Evolutionary conservation across 495 filamentous ascomycete genomes (phyloP).

Genomic region (Ascodesmis nigricans): DNA sequence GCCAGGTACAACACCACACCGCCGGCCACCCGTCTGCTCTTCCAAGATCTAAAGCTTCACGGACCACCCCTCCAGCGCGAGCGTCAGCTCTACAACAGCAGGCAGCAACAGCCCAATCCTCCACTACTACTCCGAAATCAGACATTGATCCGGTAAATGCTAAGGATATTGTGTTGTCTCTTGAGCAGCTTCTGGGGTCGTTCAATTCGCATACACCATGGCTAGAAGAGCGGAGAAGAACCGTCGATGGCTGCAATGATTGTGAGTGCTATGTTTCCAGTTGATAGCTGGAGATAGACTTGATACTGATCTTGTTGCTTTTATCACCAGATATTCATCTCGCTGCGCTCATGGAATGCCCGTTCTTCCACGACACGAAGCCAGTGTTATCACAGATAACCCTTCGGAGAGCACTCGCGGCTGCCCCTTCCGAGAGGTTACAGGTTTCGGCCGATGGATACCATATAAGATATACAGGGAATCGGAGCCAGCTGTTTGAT

Average conservation of each 20-base stretch:
- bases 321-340: slow-evolving; percentile 22
- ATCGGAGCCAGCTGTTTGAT: slow-evolving; percentile 1
- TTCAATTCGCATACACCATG: slow-evolving; percentile 17
- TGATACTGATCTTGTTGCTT: background rate
- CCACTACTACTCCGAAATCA: slow-evolving; percentile 2
- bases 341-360: slow-evolving; percentile 22
- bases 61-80: background rate
- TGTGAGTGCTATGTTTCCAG: slow-evolving; percentile 14
- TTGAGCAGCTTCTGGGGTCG: slow-evolving; percentile 23
- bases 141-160: slow-evolving; percentile 9
- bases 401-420: slow-evolving; percentile 18
- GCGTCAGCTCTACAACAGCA: slow-evolving; percentile 1
- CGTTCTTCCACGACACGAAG: slow-evolving; percentile 17
- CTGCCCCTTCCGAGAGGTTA: slow-evolving; percentile 8
- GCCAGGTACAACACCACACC: slow-evolving; percentile 17
- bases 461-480: slow-evolving; percentile 15
- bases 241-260: slow-evolving; percentile 20
- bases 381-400: slow-evolving; percentile 20
- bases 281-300: background rate
- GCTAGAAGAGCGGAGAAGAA: slow-evolving; percentile 19
- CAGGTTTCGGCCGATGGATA: slow-evolving; percentile 16
- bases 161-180: slow-evolving; percentile 17
- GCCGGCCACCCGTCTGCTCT: slow-evolving; percentile 2
- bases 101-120: no score
- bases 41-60: slow-evolving; percentile 5